Percentiles rank a stretch among this genome's conserved stretches.
These are phyloP conservation scores for Dillenia turbinata DNA, from an alignment of 164 flowering plant species.

Conservation along the genomic window DNA sequence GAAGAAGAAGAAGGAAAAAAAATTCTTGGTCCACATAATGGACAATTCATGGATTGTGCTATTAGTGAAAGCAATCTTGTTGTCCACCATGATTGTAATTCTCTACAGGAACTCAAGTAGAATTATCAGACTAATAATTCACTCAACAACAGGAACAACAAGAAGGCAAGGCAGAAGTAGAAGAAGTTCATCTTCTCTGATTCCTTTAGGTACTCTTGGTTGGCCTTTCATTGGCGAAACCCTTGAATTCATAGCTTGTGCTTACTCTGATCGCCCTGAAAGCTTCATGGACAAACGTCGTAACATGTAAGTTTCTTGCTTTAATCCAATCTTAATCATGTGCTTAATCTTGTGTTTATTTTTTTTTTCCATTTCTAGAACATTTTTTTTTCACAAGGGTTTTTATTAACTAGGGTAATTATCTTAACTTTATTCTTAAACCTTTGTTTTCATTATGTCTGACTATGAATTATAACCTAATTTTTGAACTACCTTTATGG, in stretches of 20 bases:
- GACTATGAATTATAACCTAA: not conserved
- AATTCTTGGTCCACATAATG: slow-evolving; percentile 9
- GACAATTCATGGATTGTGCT: slow-evolving; percentile 27
- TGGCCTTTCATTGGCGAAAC: slow-evolving; percentile 93
- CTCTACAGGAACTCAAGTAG: slow-evolving; percentile 23
- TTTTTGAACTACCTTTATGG: not conserved
- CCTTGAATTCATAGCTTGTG: slow-evolving; percentile 78
- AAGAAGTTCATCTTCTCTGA: no score
- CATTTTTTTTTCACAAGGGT: no score
- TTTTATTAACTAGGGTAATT: not conserved
- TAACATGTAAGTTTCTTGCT: slow-evolving; percentile 40
- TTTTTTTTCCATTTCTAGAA: not conserved
- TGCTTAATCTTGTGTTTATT: not conserved
- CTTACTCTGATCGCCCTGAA: slow-evolving; percentile 77
- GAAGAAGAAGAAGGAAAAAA: slow-evolving; percentile 4
- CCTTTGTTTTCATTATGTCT: not conserved
- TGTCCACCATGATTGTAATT: slow-evolving; percentile 19
- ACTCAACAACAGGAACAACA: no score
- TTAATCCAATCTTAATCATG: not conserved
- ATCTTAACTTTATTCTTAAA: not conserved
- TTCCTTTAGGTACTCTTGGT: slow-evolving; percentile 73
- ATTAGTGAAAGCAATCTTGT: slow-evolving; percentile 14
- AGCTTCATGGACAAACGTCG: slow-evolving; percentile 85
- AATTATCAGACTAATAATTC: slow-evolving; percentile 4
- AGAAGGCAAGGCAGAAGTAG: no score